Evolutionary conservation across 176 grass and related monocot genomes (phyloP).

Genomic region (Rhynchospora breviuscula): DNA sequence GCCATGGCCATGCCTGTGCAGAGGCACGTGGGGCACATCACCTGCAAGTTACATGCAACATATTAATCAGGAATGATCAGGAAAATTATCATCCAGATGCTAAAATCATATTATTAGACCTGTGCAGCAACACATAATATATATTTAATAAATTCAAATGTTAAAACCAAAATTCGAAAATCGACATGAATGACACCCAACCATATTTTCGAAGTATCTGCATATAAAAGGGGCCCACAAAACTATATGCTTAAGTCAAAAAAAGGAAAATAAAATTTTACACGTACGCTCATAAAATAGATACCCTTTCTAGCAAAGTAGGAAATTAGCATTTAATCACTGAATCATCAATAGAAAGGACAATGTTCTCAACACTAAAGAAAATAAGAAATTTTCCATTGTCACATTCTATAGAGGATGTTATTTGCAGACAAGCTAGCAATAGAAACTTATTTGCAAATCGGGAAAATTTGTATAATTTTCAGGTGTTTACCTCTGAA

Average conservation of each 20-base stretch:
- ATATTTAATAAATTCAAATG: not conserved
- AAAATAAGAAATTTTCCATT: not conserved
- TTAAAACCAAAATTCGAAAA: not conserved
- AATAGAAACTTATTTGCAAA: not conserved
- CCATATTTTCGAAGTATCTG: not conserved
- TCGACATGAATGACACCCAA: not conserved
- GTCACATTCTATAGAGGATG: not conserved
- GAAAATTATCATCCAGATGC: not conserved
- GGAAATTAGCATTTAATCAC: not conserved
- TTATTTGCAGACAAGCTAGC: not conserved
- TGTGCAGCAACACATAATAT: not conserved
- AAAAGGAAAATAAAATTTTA: not conserved
- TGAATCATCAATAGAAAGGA: not conserved
- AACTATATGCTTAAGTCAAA: not conserved
- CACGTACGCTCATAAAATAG: not conserved
- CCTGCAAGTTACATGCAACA: constrained; percentile 43
- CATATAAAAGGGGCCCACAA: not conserved
- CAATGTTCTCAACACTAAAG: not conserved
- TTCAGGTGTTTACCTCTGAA: not conserved
- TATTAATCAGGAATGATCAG: not conserved
- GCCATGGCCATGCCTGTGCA: constrained; percentile 99
- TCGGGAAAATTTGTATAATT: not conserved
- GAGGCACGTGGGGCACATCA: constrained; percentile 98
- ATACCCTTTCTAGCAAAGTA: not conserved
- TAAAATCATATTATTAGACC: not conserved